Conservation (phyloP, 805 yeast species). For the Spencermartinsiella europaea region DNA sequence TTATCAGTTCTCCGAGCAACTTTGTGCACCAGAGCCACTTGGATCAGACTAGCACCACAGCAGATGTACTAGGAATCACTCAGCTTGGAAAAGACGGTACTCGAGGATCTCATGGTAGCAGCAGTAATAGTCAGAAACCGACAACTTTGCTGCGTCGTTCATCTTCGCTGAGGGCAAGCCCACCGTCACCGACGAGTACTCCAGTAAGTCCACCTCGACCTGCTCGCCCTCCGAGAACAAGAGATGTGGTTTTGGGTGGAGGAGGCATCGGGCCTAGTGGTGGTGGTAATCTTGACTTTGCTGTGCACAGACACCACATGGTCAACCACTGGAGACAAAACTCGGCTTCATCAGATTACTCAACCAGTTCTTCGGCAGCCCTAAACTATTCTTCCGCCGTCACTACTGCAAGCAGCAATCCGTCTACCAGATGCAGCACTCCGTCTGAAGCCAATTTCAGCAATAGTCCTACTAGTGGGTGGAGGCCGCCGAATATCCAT, state of each 20-base stretch:
- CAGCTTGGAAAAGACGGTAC: neutral
- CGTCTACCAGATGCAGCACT: neutral
- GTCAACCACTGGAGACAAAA: conserved; percentile 5
- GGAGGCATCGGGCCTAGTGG: neutral
- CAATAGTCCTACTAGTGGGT: neutral
- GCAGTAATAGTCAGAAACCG: neutral
- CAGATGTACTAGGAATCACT: neutral
- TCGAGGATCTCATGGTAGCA: too few species aligned
- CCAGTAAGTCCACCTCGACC: neutral
- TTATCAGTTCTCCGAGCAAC: conserved; percentile 22
- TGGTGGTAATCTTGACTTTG: neutral
- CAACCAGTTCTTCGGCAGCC: conserved; percentile 1
- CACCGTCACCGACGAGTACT: neutral
- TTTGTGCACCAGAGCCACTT: conserved; percentile 23
- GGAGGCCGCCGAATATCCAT: too few species aligned
- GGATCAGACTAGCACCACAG: conserved; percentile 11
- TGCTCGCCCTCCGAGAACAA: neutral
- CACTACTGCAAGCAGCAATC: neutral
- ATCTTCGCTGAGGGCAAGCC: neutral
- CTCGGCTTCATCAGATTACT: conserved; percentile 4
- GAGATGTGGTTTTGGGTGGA: neutral
- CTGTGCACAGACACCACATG: neutral
- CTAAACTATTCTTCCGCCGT: neutral
- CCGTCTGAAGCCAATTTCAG: neutral
- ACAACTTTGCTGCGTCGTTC: neutral